phyloP scores from a whole-genome alignment of 805 yeast genomes.

The Clavispora fructus region DNA sequence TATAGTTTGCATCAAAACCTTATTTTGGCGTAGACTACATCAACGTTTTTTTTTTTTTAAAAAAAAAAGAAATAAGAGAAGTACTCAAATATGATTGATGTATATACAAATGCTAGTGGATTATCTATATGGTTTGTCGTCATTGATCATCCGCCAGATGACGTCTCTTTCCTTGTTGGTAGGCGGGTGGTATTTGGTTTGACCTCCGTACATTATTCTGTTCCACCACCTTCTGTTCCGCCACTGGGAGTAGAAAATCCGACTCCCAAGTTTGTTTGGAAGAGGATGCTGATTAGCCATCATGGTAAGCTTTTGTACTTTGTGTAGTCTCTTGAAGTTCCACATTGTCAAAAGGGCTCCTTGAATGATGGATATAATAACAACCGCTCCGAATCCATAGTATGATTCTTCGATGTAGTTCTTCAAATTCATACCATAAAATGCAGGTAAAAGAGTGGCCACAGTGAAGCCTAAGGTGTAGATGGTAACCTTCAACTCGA shows the following conservation, averaged over 20 bases:
- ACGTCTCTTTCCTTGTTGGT: constrained; percentile 33
- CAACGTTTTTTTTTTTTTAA: neutral
- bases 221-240: constrained; percentile 9
- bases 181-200: constrained; percentile 26
- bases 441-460: constrained; percentile 80
- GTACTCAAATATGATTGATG: neutral
- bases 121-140: constrained; percentile 18
- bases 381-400: constrained; percentile 57
- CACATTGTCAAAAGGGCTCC: constrained; percentile 51
- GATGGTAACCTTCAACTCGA: constrained; percentile 76
- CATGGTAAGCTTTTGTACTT: constrained; percentile 66
- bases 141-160: constrained; percentile 42
- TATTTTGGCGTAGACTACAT: neutral
- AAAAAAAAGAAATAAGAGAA: neutral
- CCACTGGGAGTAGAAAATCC: neutral
- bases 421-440: constrained; percentile 83
- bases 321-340: constrained; percentile 52
- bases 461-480: constrained; percentile 82
- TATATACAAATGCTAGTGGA: neutral
- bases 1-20: neutral
- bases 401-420: constrained; percentile 69
- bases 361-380: constrained; percentile 45
- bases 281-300: constrained; percentile 23
- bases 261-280: neutral
- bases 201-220: constrained; percentile 23